Evolutionary conservation across 352 stramenopile species (phyloP).

Genomic region (Pythium rhizo-oryzae): DNA sequence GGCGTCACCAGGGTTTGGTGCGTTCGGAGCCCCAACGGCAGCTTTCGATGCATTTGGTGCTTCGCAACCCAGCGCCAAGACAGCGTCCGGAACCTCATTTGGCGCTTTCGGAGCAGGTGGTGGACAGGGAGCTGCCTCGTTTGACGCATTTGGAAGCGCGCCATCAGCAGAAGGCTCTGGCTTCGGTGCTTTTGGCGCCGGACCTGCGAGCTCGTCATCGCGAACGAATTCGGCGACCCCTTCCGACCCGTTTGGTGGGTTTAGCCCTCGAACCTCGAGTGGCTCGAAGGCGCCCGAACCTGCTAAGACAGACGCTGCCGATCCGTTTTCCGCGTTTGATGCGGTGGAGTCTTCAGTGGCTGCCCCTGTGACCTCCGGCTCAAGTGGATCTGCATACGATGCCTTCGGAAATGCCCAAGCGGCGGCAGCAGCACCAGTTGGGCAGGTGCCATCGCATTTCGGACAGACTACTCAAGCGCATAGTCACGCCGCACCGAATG

Average conservation of each 20-base stretch:
- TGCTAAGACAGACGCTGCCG: constrained; percentile 14
- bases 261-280: constrained; percentile 27
- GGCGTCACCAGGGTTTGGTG: constrained; percentile 25
- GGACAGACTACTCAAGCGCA: constrained; percentile 7
- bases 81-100: constrained; percentile 25
- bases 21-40: constrained; percentile 49
- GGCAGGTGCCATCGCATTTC: constrained; percentile 8
- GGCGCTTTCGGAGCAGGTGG: constrained; percentile 31
- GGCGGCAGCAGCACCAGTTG: background rate
- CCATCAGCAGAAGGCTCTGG: constrained; percentile 14
- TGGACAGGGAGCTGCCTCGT: background rate
- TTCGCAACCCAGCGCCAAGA: constrained; percentile 8
- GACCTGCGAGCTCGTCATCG: constrained; percentile 16
- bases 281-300: constrained; percentile 17
- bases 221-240: constrained; percentile 24
- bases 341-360: constrained; percentile 34
- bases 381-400: constrained; percentile 19
- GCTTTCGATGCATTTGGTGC: constrained; percentile 29
- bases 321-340: constrained; percentile 59
- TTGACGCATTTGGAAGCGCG: constrained; percentile 19
- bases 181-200: constrained; percentile 14
- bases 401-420: constrained; percentile 18
- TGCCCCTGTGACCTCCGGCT: constrained; percentile 2
- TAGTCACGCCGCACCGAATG: constrained; percentile 10
- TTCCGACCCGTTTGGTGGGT: constrained; percentile 49